Evolutionary conservation across 345 rosid genomes (phyloP).

Genomic region (Hibiscus trionum): DNA sequence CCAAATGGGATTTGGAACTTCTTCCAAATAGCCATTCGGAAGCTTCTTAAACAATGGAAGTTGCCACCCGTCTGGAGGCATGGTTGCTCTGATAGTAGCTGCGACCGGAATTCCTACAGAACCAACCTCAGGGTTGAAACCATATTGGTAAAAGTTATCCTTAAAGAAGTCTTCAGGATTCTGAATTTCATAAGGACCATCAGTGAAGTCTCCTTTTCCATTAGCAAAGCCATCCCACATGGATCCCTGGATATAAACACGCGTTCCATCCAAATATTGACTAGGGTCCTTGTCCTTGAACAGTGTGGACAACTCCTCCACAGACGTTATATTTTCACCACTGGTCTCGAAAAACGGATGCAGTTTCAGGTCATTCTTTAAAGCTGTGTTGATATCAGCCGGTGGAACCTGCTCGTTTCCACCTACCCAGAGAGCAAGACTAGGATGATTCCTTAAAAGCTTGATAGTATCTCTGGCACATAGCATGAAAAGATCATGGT

Average conservation of each 20-base stretch:
- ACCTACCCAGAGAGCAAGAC: conserved; percentile 97
- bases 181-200: conserved; percentile 94
- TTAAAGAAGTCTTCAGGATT: conserved; percentile 81
- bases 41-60: conserved; percentile 74
- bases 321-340: conserved; percentile 15
- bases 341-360: conserved; percentile 55
- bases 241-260: conserved; percentile 80
- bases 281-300: conserved; percentile 63
- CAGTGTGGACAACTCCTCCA: conserved; percentile 13
- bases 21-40: conserved; percentile 63
- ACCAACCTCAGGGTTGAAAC: conserved; percentile 97
- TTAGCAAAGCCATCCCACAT: conserved; percentile 99
- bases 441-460: conserved; percentile 87
- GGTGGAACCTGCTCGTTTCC: conserved; percentile 99
- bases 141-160: conserved; percentile 63
- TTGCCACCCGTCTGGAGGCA: conserved; percentile 89
- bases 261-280: conserved; percentile 82
- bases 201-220: conserved; percentile 77
- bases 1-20: conserved; percentile 87
- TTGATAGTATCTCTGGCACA: conserved; percentile 92
- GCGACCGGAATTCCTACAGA: conserved; percentile 98
- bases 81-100: conserved; percentile 89
- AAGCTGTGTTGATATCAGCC: conserved; percentile 66
- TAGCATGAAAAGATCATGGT: conserved; percentile 76
- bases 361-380: conserved; percentile 65